Base-by-base conservation (phyloP, 164 flowering plant genomes). In the Kalanchoe fedtschenkoi region DNA sequence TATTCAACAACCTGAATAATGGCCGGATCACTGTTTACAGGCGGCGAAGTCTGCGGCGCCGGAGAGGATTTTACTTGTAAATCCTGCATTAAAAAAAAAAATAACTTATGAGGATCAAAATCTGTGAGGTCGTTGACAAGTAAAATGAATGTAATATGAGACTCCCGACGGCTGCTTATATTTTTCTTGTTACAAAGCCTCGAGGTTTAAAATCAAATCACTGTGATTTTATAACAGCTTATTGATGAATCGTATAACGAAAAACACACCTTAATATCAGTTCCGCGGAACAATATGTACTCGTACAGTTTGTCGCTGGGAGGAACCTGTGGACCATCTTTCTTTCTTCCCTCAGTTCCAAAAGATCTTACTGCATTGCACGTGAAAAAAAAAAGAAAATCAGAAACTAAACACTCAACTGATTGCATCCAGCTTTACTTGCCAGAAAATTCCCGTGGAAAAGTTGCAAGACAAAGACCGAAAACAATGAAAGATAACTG, bases 321-420 rank as follows among this genome's bases (percentile, higher is more conserved):
- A 46, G 87, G 91, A 58, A 90, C 70, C 76, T 90, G 95, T 33
- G 84, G 87, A 24, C 95, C 95, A 74, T 88, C 89, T 62, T 84
- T 86, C 69, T 84, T 90, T 54, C 97, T 74, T 24, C 93, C 97
- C 78, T 90, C 97, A 4, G 93, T 88, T 70, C 95, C 97, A 77
- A 76, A 88, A 51, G 95, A 84, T 61, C 83, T 80, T 34, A 90
- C 97, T 90, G 82, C 32, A 51, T 10, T 10, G 32, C 7, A 74
- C 54, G 65, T 53, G 43, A 21, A 34, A 58, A 30, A 61, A n/a
- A 43, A 67, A 61, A 29, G 55, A 32, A 55, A n/a, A 34, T 4
- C 16, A 3, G 14, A 11, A 58, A 30, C 32, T 51, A 51, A 51
- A 51, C 32, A 47, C 30, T 22, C 15, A 47, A 47, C 39, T 37